Conservation (phyloP, 345 rosid genomes). For the Eucalyptus cloeziana region DNA sequence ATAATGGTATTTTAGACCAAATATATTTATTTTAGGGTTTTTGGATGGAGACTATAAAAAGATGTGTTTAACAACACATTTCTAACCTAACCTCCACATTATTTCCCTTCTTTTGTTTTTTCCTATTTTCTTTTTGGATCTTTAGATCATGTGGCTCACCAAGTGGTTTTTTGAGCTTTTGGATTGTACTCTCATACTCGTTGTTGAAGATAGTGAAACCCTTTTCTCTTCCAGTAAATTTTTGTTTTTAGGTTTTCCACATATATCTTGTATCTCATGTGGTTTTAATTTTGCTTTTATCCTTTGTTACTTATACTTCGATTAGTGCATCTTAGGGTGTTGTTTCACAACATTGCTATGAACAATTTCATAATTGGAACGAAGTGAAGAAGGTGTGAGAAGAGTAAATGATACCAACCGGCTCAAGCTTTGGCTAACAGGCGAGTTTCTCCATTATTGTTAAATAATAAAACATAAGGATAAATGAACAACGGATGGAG, state of each 20-base stretch:
- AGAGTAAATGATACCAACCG: not conserved
- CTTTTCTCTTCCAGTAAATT: too few species aligned
- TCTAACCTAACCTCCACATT: not conserved
- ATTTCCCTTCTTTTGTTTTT: not conserved
- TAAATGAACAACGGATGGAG: not conserved
- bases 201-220: not conserved
- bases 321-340: not conserved
- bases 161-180: not conserved
- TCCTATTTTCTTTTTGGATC: too few species aligned
- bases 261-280: not conserved
- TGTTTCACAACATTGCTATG: not conserved
- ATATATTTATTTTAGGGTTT: not conserved
- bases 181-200: too few species aligned
- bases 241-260: not conserved
- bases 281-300: not conserved
- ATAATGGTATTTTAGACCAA: not conserved
- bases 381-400: not conserved
- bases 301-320: not conserved
- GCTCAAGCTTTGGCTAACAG: not conserved
- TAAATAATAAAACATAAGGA: not conserved
- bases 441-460: not conserved
- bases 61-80: not conserved
- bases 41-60: not conserved
- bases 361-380: not conserved
- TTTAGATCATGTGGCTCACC: not conserved